Base-by-base conservation (phyloP, 2,329 filamentous ascomycete genomes). In the Pseudogymnoascus sp. region DNA sequence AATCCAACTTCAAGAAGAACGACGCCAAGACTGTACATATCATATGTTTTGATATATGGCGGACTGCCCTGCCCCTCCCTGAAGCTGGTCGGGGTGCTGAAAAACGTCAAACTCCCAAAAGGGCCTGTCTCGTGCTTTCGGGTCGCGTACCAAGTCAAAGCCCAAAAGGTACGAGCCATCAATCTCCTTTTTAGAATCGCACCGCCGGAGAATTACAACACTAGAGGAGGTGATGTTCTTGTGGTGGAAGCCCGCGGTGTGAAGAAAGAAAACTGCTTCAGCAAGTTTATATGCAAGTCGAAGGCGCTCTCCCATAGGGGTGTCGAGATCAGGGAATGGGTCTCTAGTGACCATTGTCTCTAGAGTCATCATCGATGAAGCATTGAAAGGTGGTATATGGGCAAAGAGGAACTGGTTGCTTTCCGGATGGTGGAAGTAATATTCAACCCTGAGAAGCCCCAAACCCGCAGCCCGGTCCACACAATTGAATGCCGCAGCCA, bases 231-330 rank as follows among this genome's bases (percentile, higher is more conserved):
- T 57, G 35, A 76, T 72, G 40, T 71, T 71, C 61, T 76, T 76
- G 64, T 76, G 74, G 0, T 76, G 74, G 53, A 76, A 72, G 1
- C 66, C 65, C 4, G 65, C 40, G 0, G 66, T 67, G 62, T 75
- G 73, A 4, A 74, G 62, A 60, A 65, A 75, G 17, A 68, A 65
- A 0, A 75, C 64, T 10, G 72, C 69, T 21, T 63, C 68, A 1
- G 71, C 69, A 9, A 76, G 65, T 62, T 70, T 63, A 17, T 67
- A 68, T 3, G 73, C 71, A 3, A 75, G 64, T 6, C 64, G 19
- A 6, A 69, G 62, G 4, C 69, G 67, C 6, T 64, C 62, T 42
- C 68, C 57, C 0, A 71, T 63, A 5, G 69, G 64, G 63, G 65
- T 63, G n/a, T 59, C 1, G 33, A 28, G 7, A 11, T 50, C 15